Percentiles rank a stretch among this genome's conserved stretches.
Conservation (phyloP, 495 filamentous ascomycete genomes). For the Penicillium cataractarum region DNA sequence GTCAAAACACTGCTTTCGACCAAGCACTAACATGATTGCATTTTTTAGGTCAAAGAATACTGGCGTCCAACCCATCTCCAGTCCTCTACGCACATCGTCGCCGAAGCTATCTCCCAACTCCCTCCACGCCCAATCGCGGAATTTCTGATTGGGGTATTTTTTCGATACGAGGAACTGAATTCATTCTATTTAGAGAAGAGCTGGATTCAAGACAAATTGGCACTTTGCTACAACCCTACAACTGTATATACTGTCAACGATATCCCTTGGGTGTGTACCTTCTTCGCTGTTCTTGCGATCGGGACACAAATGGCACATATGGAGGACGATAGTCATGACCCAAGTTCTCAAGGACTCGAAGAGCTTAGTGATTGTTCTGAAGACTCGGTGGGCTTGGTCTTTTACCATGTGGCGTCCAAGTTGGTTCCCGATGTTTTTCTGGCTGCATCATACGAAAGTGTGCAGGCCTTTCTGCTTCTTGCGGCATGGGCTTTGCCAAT, state of each 20-base stretch:
- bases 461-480: slow-evolving; percentile 51
- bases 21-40: not conserved
- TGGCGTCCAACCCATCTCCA: slow-evolving; percentile 52
- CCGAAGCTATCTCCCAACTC: slow-evolving; percentile 41
- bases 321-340: slow-evolving; percentile 38
- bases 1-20: not conserved
- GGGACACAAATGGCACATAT: slow-evolving; percentile 55
- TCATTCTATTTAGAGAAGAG: slow-evolving; percentile 49
- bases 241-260: slow-evolving; percentile 40
- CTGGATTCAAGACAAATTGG: slow-evolving; percentile 47
- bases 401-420: slow-evolving; percentile 50
- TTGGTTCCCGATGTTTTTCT: slow-evolving; percentile 53
- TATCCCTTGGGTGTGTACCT: slow-evolving; percentile 44
- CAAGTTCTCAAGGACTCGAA: slow-evolving; percentile 23
- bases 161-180: slow-evolving; percentile 52
- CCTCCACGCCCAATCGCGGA: slow-evolving; percentile 51
- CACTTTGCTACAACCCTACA: slow-evolving; percentile 40
- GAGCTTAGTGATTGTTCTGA: slow-evolving; percentile 44
- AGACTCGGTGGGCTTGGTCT: slow-evolving; percentile 50
- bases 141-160: slow-evolving; percentile 49
- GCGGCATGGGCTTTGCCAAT: slow-evolving; percentile 49
- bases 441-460: slow-evolving; percentile 50
- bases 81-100: slow-evolving; percentile 37
- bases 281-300: slow-evolving; percentile 50
- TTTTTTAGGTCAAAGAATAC: slow-evolving; percentile 46